A percentile compares a stretch with the other conserved stretches of the same genome.
These are phyloP conservation scores for Candida dubliniensis DNA, from an alignment of 1,139 yeast species.

Conservation along the genomic window DNA sequence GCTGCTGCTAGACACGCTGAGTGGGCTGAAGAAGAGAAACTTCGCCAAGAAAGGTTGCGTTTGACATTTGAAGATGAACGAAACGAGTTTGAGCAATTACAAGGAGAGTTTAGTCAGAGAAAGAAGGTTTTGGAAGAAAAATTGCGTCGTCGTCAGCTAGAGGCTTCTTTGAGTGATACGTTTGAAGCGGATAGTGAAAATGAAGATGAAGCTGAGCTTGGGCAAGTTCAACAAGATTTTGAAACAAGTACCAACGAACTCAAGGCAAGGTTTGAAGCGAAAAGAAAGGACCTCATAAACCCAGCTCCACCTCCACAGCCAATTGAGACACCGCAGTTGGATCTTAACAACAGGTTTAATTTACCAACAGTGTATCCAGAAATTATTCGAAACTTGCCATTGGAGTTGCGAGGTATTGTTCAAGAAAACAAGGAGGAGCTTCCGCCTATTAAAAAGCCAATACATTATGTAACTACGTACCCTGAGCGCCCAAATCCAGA, in stretches of 20 bases:
- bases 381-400: constrained; percentile 33
- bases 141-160: constrained; percentile 15
- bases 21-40: constrained; percentile 20
- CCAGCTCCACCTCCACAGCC: constrained; percentile 24
- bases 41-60: constrained; percentile 20
- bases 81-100: constrained; percentile 17
- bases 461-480: constrained; percentile 33
- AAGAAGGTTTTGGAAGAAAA: constrained; percentile 14
- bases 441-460: constrained; percentile 35
- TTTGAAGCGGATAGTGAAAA: constrained; percentile 13
- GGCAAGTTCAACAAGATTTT: constrained; percentile 7
- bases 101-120: constrained; percentile 14
- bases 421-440: constrained; percentile 17
- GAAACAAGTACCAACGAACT: constrained; percentile 10
- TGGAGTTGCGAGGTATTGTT: constrained; percentile 30
- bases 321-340: constrained; percentile 19
- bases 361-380: constrained; percentile 37
- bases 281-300: constrained; percentile 9
- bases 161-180: constrained; percentile 19
- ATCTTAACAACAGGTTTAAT: constrained; percentile 26
- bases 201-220: constrained; percentile 7
- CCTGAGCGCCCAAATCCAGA: constrained; percentile 33
- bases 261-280: constrained; percentile 10
- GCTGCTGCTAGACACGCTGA: constrained; percentile 14
- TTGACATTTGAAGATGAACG: constrained; percentile 13